A percentile compares a stretch with the other conserved stretches of the same genome.
Evolutionary conservation across 2,329 filamentous ascomycete species (phyloP).

Genomic region (Phaeosphaeriaceae sp.): DNA sequence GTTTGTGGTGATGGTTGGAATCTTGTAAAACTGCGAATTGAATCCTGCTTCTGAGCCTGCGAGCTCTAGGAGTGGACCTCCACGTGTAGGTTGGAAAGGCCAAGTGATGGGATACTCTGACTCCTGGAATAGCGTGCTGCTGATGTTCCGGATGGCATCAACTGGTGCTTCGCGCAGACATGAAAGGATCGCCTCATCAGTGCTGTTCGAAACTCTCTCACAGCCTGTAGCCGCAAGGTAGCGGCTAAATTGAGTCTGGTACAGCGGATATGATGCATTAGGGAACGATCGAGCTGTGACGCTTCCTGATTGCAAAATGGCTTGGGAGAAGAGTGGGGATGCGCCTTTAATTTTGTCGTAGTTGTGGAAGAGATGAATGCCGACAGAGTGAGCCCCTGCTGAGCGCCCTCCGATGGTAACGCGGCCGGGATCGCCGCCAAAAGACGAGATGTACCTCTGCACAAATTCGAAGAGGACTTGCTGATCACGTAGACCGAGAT

Average conservation of each 20-base stretch:
- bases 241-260: constrained; percentile 30
- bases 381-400: constrained; percentile 41
- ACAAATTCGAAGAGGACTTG: constrained; percentile 42
- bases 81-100: constrained; percentile 56
- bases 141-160: constrained; percentile 44
- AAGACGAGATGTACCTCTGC: constrained; percentile 47
- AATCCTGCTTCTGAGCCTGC: constrained; percentile 46
- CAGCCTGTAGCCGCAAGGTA: constrained; percentile 28
- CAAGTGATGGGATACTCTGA: constrained; percentile 50
- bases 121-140: constrained; percentile 41
- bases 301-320: constrained; percentile 35
- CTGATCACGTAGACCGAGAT: constrained; percentile 36
- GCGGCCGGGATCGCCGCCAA: constrained; percentile 47
- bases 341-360: constrained; percentile 30
- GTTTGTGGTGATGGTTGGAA: constrained; percentile 38
- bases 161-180: constrained; percentile 51
- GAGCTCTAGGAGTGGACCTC: constrained; percentile 53
- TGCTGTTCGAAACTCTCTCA: constrained; percentile 21
- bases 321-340: constrained; percentile 34
- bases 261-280: constrained; percentile 35
- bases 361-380: constrained; percentile 39
- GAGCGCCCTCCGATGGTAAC: constrained; percentile 50
- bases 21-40: constrained; percentile 31
- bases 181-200: constrained; percentile 40
- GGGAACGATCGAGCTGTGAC: constrained; percentile 37